Evolutionary conservation across 2,329 filamentous ascomycete species (phyloP), one percentile per base, ranked within the genome.

Genomic region (Fusarium sulawesiense): DNA sequence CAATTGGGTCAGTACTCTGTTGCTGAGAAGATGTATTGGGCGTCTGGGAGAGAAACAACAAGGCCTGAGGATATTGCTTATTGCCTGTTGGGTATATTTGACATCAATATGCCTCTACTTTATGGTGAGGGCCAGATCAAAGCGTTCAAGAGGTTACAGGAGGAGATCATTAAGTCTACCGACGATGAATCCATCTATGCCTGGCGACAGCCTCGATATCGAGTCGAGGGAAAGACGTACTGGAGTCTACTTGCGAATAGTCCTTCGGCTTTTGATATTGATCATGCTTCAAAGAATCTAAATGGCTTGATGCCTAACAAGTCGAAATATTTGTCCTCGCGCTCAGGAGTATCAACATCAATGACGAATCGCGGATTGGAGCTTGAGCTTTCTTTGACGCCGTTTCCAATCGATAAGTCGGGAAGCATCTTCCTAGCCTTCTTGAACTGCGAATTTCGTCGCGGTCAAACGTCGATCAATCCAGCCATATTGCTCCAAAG

Each of bases 81-180:
- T 46, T 80, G 75, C 47, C 68, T 79, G 6, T 56, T 79, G 7
- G 78, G 77, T 7, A 67, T 79, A 11, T 78, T 80, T 48, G 68
- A 76, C 51, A 78, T 80, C 42, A 75, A 77, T 42, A 80, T 80
- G 74, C 75, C 78, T 7, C 58, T 80, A 9, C 67, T 80, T 0
- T 79, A 79, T 16, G 77, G 77, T 6, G 77, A 80, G 48, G 78
- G 77, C 1, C 69, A 63, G 27, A 55, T 29, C 23, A 76, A 77
- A 23, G 75, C 76, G 3, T 76, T 77, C 60, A 75, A 70, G 37
- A 51, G 76, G 10, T 49, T 77, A 2, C 75, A 77, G 32, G 71
- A 76, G n/a, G 75, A 76, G 41, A 76, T 77, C 10, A 73, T 77
- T 9, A 74, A 69, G 25, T 76, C 75, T 6, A 76, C 73, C 2